Evolutionary conservation across 305 asterid species (phyloP).

Genomic region (Stenogyne calaminthoides): DNA sequence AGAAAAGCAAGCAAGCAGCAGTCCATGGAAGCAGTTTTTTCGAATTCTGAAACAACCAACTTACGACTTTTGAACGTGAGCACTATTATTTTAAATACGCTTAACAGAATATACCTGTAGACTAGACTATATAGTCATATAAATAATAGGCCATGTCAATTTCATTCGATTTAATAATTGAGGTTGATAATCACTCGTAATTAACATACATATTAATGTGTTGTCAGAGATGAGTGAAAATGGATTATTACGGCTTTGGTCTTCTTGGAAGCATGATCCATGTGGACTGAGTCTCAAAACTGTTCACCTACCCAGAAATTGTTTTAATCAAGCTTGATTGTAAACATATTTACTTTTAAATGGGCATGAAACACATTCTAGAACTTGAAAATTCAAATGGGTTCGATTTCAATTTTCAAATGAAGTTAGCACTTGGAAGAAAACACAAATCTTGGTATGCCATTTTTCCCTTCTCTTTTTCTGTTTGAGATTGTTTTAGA

Average conservation of each 20-base stretch:
- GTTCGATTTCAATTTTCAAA: background rate
- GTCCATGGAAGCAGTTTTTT: background rate
- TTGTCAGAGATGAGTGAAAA: constrained; percentile 12
- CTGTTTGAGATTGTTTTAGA: background rate
- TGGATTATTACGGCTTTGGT: background rate
- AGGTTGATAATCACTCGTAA: background rate
- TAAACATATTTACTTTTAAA: background rate
- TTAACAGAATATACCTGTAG: background rate
- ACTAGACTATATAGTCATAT: background rate
- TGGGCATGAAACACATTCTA: background rate
- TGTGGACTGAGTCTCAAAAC: background rate
- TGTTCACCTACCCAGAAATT: constrained; percentile 19
- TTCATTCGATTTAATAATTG: background rate
- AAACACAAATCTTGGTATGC: constrained; percentile 22
- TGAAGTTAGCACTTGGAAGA: background rate
- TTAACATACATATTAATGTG: background rate
- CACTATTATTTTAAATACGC: background rate
- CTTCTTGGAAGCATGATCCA: background rate
- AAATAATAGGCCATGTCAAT: background rate
- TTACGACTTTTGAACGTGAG: background rate
- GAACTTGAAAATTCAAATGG: constrained; percentile 6
- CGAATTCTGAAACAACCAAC: background rate
- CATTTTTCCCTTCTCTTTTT: constrained; percentile 3
- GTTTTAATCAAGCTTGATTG: background rate
- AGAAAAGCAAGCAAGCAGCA: background rate